Base-by-base conservation (phyloP, 2,329 filamentous ascomycete genomes). In the Chaetomium sp. region DNA sequence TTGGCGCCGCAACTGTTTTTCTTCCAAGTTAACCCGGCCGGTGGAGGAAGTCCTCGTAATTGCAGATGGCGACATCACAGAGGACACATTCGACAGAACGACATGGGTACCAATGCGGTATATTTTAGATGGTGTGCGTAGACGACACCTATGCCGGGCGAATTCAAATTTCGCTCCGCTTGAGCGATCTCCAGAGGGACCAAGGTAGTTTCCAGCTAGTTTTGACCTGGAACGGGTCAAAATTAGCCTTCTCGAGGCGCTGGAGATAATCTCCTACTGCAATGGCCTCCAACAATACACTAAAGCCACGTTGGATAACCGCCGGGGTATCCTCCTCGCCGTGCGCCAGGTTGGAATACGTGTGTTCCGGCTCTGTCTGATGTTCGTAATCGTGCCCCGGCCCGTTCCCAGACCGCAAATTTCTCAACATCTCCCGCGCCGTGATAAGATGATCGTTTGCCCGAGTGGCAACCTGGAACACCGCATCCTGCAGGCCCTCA, bases 391-490 rank as follows among this genome's bases (percentile, higher is more conserved):
- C 89, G 68, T 96, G 92, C 0, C 87, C 89, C 0, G 89, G 82
- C 49, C 84, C 85, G 63, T 87, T 74, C 1, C 91, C 89, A 4
- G 83, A 84, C 53, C 82, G 82, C 19, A 96, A 74, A 65, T 88
- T 89, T 66, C 84, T 86, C 58, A 97, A 71, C 91, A 99, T 96
- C 69, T 96, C 89, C 57, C 91, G 79, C 1, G 88, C 92, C 0
- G 92, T 97, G 63, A 96, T 95, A 37, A 99, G 76, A 71, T 99
- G 94, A 69, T 99, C 94, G 67, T 95, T 95, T 6, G 94, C 94
- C 40, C 92, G 82, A 0, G 94, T 99, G 0, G 94, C 94, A 11
- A 99, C 89, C 4, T 84, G 80, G 71, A 97, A 99, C 0, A 97
- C 84, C 3, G 91, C 92, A 70, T 99, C 92, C 58, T 88, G 85